Base-by-base conservation (phyloP, 257 asterid genomes). In the Agastache rugosa region DNA sequence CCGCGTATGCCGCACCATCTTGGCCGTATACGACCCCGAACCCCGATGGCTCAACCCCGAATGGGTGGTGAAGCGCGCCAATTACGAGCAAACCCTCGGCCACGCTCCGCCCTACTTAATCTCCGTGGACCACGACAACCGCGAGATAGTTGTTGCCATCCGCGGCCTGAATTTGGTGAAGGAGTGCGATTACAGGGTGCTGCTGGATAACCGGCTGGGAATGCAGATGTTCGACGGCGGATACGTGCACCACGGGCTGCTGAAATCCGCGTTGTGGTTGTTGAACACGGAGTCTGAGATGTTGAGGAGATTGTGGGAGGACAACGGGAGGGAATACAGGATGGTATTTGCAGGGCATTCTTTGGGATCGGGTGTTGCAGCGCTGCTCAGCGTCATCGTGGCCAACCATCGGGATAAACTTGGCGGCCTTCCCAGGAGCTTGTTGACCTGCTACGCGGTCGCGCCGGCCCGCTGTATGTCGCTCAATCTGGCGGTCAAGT, bases 381-480 rank as follows among this genome's bases (percentile, higher is more conserved):
- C 99, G 22, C 71, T 95, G 80, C 71, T 92, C 81, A 71, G 83
- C 47, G 81, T 95, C 54, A 88, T 95, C 74, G 89, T 85, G 27
- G 98, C 89, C 22, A 95, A 95, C 76, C 96, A 92, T 71, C 84
- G 96, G 59, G 65, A 87, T 72, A 59, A 59, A 58, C 75, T 95
- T 12, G 99, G 96, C 15, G 97, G 97, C 10, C 69, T 95, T 76
- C 91, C 98, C 0, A 72, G 98, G 87, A 75, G 77, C 78, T 69
- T 89, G 77, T 37, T 95, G 19, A 78, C 84, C 71, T 92, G 98
- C 72, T 95, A 92, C 64, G 88, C 99, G 1, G 87, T 95, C 42
- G 99, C 98, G 2, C 98, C 99, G 6, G 96, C 99, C 0, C 66
- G 98, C 75, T 95, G 99, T 67, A 88, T 95, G 98, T 94, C 99